Evolutionary conservation across 257 asterid genomes (phyloP).

Genomic region (Nicotiana knightiana): DNA sequence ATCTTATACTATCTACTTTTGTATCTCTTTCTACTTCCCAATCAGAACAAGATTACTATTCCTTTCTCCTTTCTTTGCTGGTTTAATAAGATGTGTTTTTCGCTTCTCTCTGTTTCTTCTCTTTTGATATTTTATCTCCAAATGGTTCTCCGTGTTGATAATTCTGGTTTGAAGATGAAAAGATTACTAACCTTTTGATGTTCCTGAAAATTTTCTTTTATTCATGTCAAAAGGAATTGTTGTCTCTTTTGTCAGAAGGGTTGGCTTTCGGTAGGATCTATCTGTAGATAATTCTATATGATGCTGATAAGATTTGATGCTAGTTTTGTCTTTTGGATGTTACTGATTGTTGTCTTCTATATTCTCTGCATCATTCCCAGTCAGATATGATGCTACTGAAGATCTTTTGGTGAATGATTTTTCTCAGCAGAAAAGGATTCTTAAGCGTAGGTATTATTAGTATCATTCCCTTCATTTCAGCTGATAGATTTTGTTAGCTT

Average conservation of each 20-base stretch:
- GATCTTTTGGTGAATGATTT: conserved; percentile 49
- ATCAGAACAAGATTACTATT: background rate
- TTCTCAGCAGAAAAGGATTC: conserved; percentile 61
- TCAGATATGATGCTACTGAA: conserved; percentile 79
- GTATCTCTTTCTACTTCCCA: background rate
- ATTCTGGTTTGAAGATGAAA: background rate
- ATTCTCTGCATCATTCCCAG: conserved; percentile 41
- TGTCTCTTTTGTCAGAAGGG: background rate
- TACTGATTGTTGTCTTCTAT: conserved; percentile 18
- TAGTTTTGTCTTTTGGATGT: background rate
- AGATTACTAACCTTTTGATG: background rate
- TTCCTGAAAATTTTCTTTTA: background rate
- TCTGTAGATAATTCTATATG: background rate
- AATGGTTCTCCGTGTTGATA: background rate
- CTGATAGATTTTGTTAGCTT: background rate
- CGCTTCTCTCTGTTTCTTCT: background rate
- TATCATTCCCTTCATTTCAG: background rate
- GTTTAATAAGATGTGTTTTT: background rate
- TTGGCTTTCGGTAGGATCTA: background rate
- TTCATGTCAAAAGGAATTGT: background rate
- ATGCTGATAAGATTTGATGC: background rate
- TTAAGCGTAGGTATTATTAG: conserved; percentile 69
- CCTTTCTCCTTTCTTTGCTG: background rate
- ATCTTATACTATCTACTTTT: background rate
- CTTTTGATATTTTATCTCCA: background rate